These are phyloP conservation scores for Botrytis pseudocinerea DNA, from an alignment of 2,329 filamentous ascomycete species.

Conservation along the genomic window DNA sequence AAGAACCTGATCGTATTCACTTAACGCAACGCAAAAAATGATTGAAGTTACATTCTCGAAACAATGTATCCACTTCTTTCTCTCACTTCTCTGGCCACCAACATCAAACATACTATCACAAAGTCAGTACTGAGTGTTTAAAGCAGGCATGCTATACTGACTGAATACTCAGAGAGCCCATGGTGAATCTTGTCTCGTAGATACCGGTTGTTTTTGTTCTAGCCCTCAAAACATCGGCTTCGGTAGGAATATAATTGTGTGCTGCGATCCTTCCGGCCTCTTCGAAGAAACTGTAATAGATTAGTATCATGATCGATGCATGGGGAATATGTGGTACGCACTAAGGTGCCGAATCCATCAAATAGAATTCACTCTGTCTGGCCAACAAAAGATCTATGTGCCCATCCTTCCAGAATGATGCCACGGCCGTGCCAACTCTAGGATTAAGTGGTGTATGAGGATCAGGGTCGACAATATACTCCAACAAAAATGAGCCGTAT, in stretches of 20 bases:
- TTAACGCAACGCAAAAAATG: constrained; percentile 97
- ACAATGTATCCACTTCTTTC: constrained; percentile 99
- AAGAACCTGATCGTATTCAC: constrained; percentile 96
- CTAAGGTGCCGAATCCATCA: constrained; percentile 99
- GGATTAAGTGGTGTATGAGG: constrained; percentile 81
- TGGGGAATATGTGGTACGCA: constrained; percentile 46
- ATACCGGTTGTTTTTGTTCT: constrained; percentile 99
- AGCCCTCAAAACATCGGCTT: constrained; percentile 92
- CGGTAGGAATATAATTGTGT: constrained; percentile 84
- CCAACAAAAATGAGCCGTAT: constrained; percentile 75
- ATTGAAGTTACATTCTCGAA: constrained; percentile 99
- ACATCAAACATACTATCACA: constrained; percentile 92
- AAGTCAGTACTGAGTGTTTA: constrained; percentile 29
- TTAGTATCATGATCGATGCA: constrained; percentile 27
- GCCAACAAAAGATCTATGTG: constrained; percentile 82
- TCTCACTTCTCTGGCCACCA: constrained; percentile 91
- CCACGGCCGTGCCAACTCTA: constrained; percentile 78
- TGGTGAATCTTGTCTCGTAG: constrained; percentile 97
- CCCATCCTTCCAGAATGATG: constrained; percentile 86
- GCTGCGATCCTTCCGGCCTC: constrained; percentile 83
- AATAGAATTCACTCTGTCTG: constrained; percentile 95
- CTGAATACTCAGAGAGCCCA: constrained; percentile 99
- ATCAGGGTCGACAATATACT: constrained; percentile 88
- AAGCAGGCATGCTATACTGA: constrained; percentile 51
- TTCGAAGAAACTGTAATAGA: constrained; percentile 78